Evolutionary conservation across 2,329 filamentous ascomycete genomes (phyloP), one percentile per base, ranked within the genome.

Genomic region (Thermothelomyces thermophilus): DNA sequence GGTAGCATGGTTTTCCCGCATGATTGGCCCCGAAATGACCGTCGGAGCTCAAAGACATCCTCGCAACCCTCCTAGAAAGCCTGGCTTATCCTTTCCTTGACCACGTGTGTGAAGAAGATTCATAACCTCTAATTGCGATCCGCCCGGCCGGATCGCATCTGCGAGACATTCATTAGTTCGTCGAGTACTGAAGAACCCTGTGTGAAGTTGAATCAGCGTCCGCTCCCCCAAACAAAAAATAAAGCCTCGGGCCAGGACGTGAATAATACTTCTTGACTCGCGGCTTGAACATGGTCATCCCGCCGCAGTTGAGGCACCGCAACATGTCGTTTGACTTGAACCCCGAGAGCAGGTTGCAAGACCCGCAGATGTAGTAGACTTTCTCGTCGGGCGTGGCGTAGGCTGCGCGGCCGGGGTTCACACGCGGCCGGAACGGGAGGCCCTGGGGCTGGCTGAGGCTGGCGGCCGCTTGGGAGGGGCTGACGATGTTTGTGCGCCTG

Each of bases 251-350:
- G n/a, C n/a, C n/a, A n/a, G n/a, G n/a, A n/a, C n/a, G n/a, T n/a
- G n/a, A 22, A 42, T 45, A 41, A 4, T 39, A 52, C 50, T 8
- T 16, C 24, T 46, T 53, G 5, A 22, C 14, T 19, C 43, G n/a
- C 20, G 28, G 20, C 43, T 53, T 53, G 10, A n/a, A 16, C 42
- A 53, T 40, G 8, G 24, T 45, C 39, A 17, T 19, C 5, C 47
- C n/a, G 14, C 47, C 51, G 30, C 51, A 53, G 8, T 31, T 40
- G 1, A 14, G 2, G 36, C 51, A 53, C 10, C 51, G 46, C 26
- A 47, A 17, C 33, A 8, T 24, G n/a, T 53, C 47, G 34, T 50
- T 45, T 20, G 47, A 17, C 16, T 14, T 14, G 35, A 47, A 50
- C 1, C 47, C 40, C 1, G 14, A 8, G 2, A 8, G 17, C 4